Base-by-base conservation (phyloP, 768 basidiomycete genomes). In the Scleroderma citrinum region DNA sequence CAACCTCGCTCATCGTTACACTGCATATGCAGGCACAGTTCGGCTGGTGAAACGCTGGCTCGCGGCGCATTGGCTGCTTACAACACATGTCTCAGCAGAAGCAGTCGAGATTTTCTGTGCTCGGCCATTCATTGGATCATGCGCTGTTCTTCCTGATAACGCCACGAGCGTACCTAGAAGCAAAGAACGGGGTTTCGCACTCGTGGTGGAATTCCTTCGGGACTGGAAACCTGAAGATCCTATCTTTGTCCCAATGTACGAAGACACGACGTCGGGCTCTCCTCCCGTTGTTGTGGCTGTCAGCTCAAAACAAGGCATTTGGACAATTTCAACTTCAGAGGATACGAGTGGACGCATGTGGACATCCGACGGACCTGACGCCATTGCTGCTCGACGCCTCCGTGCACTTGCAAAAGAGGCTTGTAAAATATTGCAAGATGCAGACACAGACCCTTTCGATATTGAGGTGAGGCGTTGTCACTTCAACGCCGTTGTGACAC, bases 41-140 rank as follows among this genome's bases (percentile, higher is more conserved):
- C 77, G 96, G 34, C 75, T 98, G 14, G 78, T 89, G 44, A 95
- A 97, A 70, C 79, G 95, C 37, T 99, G 96, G 96, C 71, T 98
- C 47, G 82, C 88, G 1, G 73, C 86, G 7, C 96, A 99, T 62
- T 91, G 88, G 85, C 76, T 96, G 49, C 76, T 98, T 30, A 74
- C 77, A 4, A 67, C 74, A 0, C 86, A 91, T 56, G 72, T 97
- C 46, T 75, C 77, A 6, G 78, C 82, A 50, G 92, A 97, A 63
- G 83, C 80, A 0, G 77, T 90, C 31, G 96, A 99, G 65, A 71
- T 98, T 16, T 64, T 99, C 36, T 91, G 89, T 64, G 89, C 92
- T 0, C 71, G 72, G 30, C 73, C 87, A 14, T 97, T 94, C 61
- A 70, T 92, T 11, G 74, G 77, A n/a, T 74, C 65, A 1, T 61